These are phyloP conservation scores for Ulota crispa DNA, from an alignment of 225 moss, liverwort and hornwort genomes.

Conservation along the genomic window DNA sequence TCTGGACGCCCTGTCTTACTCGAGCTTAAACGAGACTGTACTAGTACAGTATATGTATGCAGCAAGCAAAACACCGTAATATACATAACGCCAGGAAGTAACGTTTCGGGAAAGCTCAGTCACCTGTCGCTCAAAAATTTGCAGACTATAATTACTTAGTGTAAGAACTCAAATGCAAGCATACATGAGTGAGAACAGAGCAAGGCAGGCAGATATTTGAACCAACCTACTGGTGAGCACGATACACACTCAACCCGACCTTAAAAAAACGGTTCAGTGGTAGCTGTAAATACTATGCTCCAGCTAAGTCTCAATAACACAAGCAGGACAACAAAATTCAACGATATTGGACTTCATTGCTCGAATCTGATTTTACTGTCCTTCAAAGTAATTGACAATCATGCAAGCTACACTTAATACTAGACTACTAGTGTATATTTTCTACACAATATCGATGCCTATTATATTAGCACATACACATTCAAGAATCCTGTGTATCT, in stretches of 20 bases:
- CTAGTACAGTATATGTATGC: neutral
- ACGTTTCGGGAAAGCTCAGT: slow-evolving; percentile 5
- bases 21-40: neutral
- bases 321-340: neutral
- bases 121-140: neutral
- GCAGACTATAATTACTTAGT: neutral
- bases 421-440: neutral
- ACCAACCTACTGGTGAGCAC: neutral
- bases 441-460: neutral
- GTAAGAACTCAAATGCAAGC: neutral
- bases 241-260: neutral
- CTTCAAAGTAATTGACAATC: neutral
- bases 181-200: neutral
- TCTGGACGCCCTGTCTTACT: neutral
- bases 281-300: neutral
- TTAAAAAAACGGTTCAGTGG: neutral
- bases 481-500: neutral
- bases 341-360: neutral
- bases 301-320: slow-evolving; percentile 9
- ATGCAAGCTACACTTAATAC: neutral
- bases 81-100: neutral
- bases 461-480: neutral
- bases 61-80: slow-evolving; percentile 17
- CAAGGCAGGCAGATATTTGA: neutral
- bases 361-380: neutral